A percentile compares a stretch with the other conserved stretches of the same genome.
Conservation (phyloP, 1,139 yeast genomes). For the Meyerozyma athensensis region DNA sequence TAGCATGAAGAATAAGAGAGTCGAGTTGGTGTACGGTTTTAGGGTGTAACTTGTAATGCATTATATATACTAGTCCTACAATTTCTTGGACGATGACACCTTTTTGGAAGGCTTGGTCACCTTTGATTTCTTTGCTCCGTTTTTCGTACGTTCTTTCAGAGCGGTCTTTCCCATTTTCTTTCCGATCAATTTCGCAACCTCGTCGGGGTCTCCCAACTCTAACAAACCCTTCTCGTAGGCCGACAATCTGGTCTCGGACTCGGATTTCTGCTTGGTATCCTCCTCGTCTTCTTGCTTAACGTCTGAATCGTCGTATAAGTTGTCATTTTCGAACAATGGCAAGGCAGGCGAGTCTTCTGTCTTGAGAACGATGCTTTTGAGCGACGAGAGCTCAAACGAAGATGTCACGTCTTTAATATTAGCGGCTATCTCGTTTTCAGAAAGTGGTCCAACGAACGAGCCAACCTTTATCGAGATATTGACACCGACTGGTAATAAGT, state of each 20-base stretch:
- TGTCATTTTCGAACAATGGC: conserved; percentile 72
- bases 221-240: conserved; percentile 72
- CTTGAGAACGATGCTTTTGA: conserved; percentile 66
- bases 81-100: background rate
- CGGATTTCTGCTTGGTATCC: conserved; percentile 10
- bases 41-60: background rate
- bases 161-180: conserved; percentile 22
- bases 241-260: conserved; percentile 39
- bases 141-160: conserved; percentile 11
- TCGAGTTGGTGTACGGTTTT: background rate
- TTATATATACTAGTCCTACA: background rate
- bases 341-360: conserved; percentile 72
- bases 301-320: conserved; percentile 39
- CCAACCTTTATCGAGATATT: conserved; percentile 69
- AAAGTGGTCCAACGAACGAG: conserved; percentile 23
- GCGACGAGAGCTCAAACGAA: conserved; percentile 38
- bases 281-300: conserved; percentile 18
- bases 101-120: conserved; percentile 6
- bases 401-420: conserved; percentile 57
- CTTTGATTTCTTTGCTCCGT: conserved; percentile 13
- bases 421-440: conserved; percentile 37
- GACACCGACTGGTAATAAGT: conserved; percentile 72
- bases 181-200: conserved; percentile 45
- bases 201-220: conserved; percentile 75
- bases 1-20: background rate